Percentiles rank a stretch among this genome's conserved stretches.
These are phyloP conservation scores for Phytophthora agathidicida DNA, from an alignment of 352 stramenopile species.

Conservation along the genomic window DNA sequence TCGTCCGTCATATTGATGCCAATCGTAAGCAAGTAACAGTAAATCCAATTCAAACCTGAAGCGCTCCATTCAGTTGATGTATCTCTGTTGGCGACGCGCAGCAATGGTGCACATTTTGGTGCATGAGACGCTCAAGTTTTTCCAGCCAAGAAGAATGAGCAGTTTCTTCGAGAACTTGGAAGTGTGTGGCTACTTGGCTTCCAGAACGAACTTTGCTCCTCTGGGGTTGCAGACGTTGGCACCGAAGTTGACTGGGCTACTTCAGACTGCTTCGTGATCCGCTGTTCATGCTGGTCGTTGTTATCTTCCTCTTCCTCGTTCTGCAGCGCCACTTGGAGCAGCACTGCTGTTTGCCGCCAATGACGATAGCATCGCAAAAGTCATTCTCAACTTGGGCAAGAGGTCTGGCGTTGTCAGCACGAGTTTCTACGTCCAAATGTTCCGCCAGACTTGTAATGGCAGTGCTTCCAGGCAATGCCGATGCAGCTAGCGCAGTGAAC, in stretches of 20 bases:
- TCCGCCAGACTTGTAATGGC: conserved; percentile 39
- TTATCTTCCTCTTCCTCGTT: conserved; percentile 32
- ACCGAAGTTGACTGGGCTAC: neutral
- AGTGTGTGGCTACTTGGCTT: conserved; percentile 21
- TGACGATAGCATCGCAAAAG: conserved; percentile 9
- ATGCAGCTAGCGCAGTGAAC: conserved; percentile 31
- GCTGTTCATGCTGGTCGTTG: conserved; percentile 30
- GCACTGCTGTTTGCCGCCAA: neutral
- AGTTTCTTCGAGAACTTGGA: conserved; percentile 35
- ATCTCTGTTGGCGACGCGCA: conserved; percentile 45
- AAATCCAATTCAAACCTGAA: conserved; percentile 24
- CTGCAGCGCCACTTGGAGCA: neutral
- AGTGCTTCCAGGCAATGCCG: conserved; percentile 22
- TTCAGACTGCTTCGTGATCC: neutral
- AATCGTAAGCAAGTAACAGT: conserved; percentile 11
- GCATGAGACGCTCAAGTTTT: conserved; percentile 54
- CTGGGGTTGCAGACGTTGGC: neutral
- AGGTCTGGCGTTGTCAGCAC: conserved; percentile 2
- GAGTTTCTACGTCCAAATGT: conserved; percentile 40
- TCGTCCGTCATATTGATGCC: conserved; percentile 10
- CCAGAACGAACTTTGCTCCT: conserved; percentile 25
- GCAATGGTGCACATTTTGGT: conserved; percentile 61
- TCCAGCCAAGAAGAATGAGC: conserved; percentile 34
- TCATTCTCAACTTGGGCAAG: conserved; percentile 23
- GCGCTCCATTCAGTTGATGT: conserved; percentile 35